Conservation (phyloP, 2,329 filamentous ascomycete genomes). For the Pyrenochaeta sp. region DNA sequence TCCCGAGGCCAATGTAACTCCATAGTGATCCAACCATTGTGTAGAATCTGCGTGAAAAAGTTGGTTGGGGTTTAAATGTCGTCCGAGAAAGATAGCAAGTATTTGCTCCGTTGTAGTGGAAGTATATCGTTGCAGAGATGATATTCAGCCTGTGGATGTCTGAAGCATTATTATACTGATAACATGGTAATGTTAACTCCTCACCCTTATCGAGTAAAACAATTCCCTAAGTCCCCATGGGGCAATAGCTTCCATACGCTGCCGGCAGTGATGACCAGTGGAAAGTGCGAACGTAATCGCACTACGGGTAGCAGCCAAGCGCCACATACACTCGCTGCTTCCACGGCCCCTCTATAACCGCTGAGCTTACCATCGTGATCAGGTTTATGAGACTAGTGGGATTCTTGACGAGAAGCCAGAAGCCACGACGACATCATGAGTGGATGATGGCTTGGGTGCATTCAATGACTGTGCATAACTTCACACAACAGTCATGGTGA, state of each 20-base stretch:
- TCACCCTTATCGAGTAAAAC: slow-evolving; percentile 38
- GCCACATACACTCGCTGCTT: slow-evolving; percentile 23
- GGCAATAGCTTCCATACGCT: slow-evolving; percentile 39
- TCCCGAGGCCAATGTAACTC: slow-evolving; percentile 38
- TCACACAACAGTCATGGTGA: slow-evolving; percentile 32
- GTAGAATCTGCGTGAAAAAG: neutral
- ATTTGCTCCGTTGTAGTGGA: neutral
- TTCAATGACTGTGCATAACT: slow-evolving; percentile 20
- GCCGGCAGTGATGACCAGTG: slow-evolving; percentile 29
- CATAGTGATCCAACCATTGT: slow-evolving; percentile 38
- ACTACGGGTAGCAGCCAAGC: slow-evolving; percentile 26
- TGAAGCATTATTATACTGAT: slow-evolving; percentile 32
- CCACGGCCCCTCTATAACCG: slow-evolving; percentile 15
- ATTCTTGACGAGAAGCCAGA: slow-evolving; percentile 16
- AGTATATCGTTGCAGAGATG: slow-evolving; percentile 13
- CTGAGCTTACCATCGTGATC: slow-evolving; percentile 36
- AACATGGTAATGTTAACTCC: slow-evolving; percentile 15
- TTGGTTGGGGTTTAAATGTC: neutral
- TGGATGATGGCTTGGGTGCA: slow-evolving; percentile 15
- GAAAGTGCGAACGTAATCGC: slow-evolving; percentile 36
- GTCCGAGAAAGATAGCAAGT: neutral
- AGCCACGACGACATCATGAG: slow-evolving; percentile 8
- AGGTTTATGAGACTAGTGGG: slow-evolving; percentile 13
- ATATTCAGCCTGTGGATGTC: slow-evolving; percentile 13
- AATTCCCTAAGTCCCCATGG: slow-evolving; percentile 34